Base-by-base conservation (phyloP, 1,284 basidiomycete species). In the Xanthoconium separans region DNA sequence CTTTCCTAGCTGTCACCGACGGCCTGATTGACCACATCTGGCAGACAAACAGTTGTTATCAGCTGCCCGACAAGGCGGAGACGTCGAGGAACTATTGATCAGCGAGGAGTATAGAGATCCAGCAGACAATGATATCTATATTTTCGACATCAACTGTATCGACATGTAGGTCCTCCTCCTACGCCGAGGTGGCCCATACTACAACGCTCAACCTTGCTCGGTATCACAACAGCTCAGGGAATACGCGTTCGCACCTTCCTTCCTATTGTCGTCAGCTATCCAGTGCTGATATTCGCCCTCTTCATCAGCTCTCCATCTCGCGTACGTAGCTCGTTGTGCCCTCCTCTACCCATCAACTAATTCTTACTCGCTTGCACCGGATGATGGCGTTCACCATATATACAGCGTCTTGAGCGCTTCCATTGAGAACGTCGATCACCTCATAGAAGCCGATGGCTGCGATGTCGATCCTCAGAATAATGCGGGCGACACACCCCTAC, bases 61-160 rank as follows among this genome's bases (percentile, higher is more conserved):
- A 30, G 64, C 59, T n/a, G 70, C 69, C 7, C 55, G 67, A 29
- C 62, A 68, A 41, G 34, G 47, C 0, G 70, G 65, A 18, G 55
- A 68, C n/a, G 31, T 68, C 43, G 67, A 70, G 33, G 65, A 70
- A 18, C 42, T 72, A 6, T 54, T 69, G 11, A 54, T 37, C 12
- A 45, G 37, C 15, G 30, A 1, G 0, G 55, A 70, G 9, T 62
- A 51, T 50, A 61, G 68, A 39, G 65, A 69, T 27, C 47, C 54
- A 29, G 39, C 49, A 0, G 56, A 65, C 7, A 51, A 53, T 33
- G 54, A 58, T 2, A 33, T 3, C n/a, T 68, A 66, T 49, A 41
- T 66, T 20, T 71, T 69, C 29, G 64, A 68, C 47, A 59, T 71
- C 47, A 72, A 68, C 48, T 71, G 69, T 34, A 59, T 39, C 12